Evolutionary conservation across 1,284 basidiomycete species (phyloP).

Genomic region (Austroboletus rostrupii): DNA sequence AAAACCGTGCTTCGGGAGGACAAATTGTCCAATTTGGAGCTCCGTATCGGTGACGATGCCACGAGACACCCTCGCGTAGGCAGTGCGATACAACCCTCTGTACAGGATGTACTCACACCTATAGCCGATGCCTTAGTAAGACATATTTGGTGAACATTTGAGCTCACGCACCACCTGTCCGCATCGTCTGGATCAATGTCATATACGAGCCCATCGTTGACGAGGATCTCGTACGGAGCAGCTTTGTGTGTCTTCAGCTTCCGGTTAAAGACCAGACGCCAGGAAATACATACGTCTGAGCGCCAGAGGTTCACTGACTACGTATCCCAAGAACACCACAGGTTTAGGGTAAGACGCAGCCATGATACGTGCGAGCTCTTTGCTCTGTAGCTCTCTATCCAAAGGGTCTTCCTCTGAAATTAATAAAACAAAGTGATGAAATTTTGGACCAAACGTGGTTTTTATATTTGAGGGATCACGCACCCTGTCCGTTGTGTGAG

Average conservation of each 20-base stretch:
- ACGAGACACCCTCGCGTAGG: conserved; percentile 69
- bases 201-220: conserved; percentile 65
- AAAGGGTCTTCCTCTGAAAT: conserved; percentile 74
- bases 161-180: conserved; percentile 61
- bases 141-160: background rate
- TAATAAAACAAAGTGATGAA: background rate
- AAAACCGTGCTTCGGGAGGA: conserved; percentile 59
- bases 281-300: conserved; percentile 50
- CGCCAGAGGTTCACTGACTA: conserved; percentile 77
- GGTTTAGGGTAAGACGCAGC: conserved; percentile 69
- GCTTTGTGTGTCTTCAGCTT: conserved; percentile 41
- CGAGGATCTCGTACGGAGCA: conserved; percentile 81
- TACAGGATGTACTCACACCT: conserved; percentile 91
- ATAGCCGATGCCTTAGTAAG: background rate
- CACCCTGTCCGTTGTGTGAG: conserved; percentile 90
- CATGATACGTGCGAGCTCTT: conserved; percentile 80
- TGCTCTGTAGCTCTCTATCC: conserved; percentile 87
- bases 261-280: background rate
- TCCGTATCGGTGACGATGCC: conserved; percentile 75
- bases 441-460: background rate
- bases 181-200: conserved; percentile 72
- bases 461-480: conserved; percentile 1
- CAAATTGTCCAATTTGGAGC: conserved; percentile 78
- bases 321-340: conserved; percentile 84
- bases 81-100: conserved; percentile 74